Evolutionary conservation across 805 yeast genomes (phyloP).

Genomic region (Candida awuae): DNA sequence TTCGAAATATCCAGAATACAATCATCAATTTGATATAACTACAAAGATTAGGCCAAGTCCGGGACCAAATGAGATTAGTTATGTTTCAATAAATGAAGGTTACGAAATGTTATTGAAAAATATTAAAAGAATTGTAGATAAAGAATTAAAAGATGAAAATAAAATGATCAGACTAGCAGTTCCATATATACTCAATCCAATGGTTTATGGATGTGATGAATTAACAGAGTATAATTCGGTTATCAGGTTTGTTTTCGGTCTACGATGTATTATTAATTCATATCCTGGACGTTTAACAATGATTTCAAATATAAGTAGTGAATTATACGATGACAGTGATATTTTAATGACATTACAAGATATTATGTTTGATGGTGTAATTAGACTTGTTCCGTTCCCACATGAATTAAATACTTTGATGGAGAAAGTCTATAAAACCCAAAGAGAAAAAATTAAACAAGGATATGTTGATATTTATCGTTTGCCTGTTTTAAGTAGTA

Average conservation of each 20-base stretch:
- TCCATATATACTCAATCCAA: conserved; percentile 78
- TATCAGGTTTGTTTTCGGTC: conserved; percentile 52
- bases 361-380: conserved; percentile 51
- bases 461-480: conserved; percentile 75
- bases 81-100: conserved; percentile 34
- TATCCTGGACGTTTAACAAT: conserved; percentile 34
- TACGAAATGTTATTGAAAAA: conserved; percentile 30
- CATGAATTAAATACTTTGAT: conserved; percentile 60
- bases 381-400: conserved; percentile 75
- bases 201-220: conserved; percentile 47
- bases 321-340: conserved; percentile 47
- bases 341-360: conserved; percentile 46
- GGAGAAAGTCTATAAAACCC: conserved; percentile 61
- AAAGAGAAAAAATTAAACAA: conserved; percentile 72
- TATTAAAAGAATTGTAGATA: conserved; percentile 34
- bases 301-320: conserved; percentile 54
- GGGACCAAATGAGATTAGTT: conserved; percentile 49
- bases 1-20: conserved; percentile 43
- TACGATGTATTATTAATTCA: conserved; percentile 46
- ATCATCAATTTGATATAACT: conserved; percentile 69
- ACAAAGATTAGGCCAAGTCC: conserved; percentile 63
- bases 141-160: conserved; percentile 27
- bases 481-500: conserved; percentile 61
- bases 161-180: conserved; percentile 57
- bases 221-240: conserved; percentile 34